Evolutionary conservation across 2,329 filamentous ascomycete species (phyloP), one percentile per base, ranked within the genome.

Genomic region (Penicillium oxalicum): DNA sequence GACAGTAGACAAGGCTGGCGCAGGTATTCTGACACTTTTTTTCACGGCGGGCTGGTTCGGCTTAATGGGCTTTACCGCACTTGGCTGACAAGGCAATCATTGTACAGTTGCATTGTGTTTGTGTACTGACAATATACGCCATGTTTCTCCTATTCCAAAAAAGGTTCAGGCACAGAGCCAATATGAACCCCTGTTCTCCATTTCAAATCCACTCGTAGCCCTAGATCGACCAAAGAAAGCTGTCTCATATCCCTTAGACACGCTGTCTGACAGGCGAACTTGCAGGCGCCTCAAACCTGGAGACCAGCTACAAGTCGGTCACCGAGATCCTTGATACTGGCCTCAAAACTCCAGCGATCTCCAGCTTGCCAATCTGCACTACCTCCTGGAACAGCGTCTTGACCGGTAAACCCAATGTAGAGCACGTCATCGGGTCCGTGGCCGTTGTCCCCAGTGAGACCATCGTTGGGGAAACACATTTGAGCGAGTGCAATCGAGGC

Each of bases 391-490:
- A 83, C 77, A 0, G 82, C 80, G 5, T 77, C 74, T 0, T 63
- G 48, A 1, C 81, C 81, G 0, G 70, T 70, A 58, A 86, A 86
- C 0, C 78, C 82, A 42, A 86, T 71, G 62, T 79, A 85, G 33
- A 86, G 64, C 0, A 85, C 78, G 61, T 86, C 80, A 32, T 79
- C 73, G 12, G 70, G 64, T 36, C 73, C 72, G 61, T 84, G 76
- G 1, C 82, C 82, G 46, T 65, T 70, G 60, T 82, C 68, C 2
- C 81, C 82, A 34, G 68, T 78, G 29, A 85, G 67, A 1, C 61
- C 60, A 12, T 69, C 61, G 5, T 69, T 65, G 2, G 79, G 79
- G 59, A 75, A 84, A 61, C 81, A 84, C 18, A 76, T 68, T 29
- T 78, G 77, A 2, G 77, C 81, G 6, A 84, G 70, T 1, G 78